These are phyloP conservation scores for Coemansia sp. DNA, from an alignment of 192 early-diverging fungal genomes.

Conservation along the genomic window DNA sequence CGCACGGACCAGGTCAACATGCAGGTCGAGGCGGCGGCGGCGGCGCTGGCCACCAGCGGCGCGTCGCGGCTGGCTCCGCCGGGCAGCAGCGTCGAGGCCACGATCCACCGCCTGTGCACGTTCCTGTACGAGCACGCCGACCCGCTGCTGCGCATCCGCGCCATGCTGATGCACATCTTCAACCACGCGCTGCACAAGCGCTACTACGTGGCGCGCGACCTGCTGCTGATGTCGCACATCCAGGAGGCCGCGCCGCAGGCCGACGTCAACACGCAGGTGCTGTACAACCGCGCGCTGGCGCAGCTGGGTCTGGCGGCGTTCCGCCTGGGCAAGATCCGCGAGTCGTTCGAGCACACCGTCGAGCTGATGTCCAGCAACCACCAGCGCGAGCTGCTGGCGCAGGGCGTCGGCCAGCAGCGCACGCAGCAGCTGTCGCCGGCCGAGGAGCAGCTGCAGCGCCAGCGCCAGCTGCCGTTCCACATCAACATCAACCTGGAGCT, in stretches of 20 bases:
- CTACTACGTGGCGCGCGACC: conserved; percentile 87
- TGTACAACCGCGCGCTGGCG: conserved; percentile 94
- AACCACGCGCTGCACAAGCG: conserved; percentile 96
- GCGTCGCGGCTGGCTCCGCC: conserved; percentile 50
- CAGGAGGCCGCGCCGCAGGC: conserved; percentile 88
- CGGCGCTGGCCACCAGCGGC: conserved; percentile 49
- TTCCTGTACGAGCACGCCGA: conserved; percentile 82
- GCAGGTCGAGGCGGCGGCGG: conserved; percentile 54
- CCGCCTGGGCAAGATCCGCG: conserved; percentile 87
- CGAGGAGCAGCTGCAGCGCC: conserved; percentile 89
- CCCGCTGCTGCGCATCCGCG: conserved; percentile 82
- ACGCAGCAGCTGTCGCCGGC: conserved; percentile 80
- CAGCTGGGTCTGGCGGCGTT: conserved; percentile 97
- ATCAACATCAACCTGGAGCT: conserved; percentile 99
- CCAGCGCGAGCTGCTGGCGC: conserved; percentile 92
- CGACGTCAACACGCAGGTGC: conserved; percentile 87
- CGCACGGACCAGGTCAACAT: conserved; percentile 89
- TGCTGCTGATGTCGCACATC: conserved; percentile 97
- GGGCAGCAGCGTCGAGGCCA: conserved; percentile 52
- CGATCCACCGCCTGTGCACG: conserved; percentile 82
- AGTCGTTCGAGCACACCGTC: conserved; percentile 78
- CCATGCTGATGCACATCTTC: conserved; percentile 96
- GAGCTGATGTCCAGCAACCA: conserved; percentile 82
- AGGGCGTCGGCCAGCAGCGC: conserved; percentile 73
- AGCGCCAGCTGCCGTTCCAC: conserved; percentile 97